Evolutionary conservation across 2,329 filamentous ascomycete species (phyloP).

Genomic region (Penicillium vulpinum): DNA sequence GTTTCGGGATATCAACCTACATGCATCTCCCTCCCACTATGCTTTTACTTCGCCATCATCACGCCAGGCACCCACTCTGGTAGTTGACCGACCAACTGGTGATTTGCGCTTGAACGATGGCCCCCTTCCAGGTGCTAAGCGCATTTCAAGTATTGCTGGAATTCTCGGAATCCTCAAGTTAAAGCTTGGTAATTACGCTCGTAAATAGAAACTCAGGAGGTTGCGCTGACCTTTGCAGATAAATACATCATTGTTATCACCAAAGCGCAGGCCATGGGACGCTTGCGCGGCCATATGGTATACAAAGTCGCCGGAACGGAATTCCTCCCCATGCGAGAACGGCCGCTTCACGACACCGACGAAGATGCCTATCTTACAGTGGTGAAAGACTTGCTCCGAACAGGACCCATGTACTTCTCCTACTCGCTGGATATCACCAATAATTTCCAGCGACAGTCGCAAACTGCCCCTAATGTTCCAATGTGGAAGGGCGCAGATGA

Average conservation of each 20-base stretch:
- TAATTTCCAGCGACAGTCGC: constrained; percentile 89
- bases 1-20: constrained; percentile 96
- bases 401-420: constrained; percentile 93
- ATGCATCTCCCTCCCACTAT: constrained; percentile 88
- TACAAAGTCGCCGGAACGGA: constrained; percentile 92
- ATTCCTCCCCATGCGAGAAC: constrained; percentile 89
- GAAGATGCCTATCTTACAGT: constrained; percentile 88
- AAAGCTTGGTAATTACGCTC: constrained; percentile 69
- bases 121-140: constrained; percentile 70
- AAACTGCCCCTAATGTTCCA: constrained; percentile 68
- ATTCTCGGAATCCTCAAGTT: constrained; percentile 93
- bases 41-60: constrained; percentile 95
- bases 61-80: constrained; percentile 79
- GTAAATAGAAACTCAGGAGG: not conserved
- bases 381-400: constrained; percentile 77
- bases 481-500: constrained; percentile 93
- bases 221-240: constrained; percentile 52
- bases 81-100: constrained; percentile 88
- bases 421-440: constrained; percentile 97
- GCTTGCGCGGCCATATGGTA: constrained; percentile 92
- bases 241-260: constrained; percentile 97
- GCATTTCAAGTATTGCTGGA: constrained; percentile 90
- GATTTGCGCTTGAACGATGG: constrained; percentile 84
- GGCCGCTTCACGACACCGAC: constrained; percentile 85
- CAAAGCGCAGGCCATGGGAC: constrained; percentile 86